Percentiles rank a stretch among this genome's conserved stretches.
phyloP scores from a whole-genome alignment of 768 basidiomycete genomes.

The Cyathus striatus region DNA sequence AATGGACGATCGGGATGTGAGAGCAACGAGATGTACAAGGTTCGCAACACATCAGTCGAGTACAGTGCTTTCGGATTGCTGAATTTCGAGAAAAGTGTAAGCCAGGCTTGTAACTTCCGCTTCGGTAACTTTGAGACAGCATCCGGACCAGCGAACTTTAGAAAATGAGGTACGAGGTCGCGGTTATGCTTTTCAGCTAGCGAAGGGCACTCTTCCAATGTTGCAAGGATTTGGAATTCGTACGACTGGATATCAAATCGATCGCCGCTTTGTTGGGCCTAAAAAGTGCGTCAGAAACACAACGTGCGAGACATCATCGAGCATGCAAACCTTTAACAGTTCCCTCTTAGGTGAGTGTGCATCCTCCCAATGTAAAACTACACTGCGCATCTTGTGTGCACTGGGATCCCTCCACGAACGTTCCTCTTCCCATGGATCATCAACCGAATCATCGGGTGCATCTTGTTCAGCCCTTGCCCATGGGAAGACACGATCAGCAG shows the following conservation, averaged over 20 bases:
- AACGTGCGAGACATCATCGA: constrained; percentile 10
- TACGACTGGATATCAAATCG: constrained; percentile 75
- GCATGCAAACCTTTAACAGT: constrained; percentile 24
- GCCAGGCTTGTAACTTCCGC: constrained; percentile 66
- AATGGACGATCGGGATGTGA: constrained; percentile 80
- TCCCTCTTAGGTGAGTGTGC: constrained; percentile 19
- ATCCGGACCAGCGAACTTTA: constrained; percentile 40
- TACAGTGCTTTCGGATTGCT: constrained; percentile 87
- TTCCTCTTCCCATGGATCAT: constrained; percentile 60
- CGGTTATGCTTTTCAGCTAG: constrained; percentile 86
- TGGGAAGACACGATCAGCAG: not conserved
- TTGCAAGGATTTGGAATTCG: constrained; percentile 72
- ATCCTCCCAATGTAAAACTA: constrained; percentile 44
- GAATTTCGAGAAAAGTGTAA: constrained; percentile 86
- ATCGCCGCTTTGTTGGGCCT: constrained; percentile 31
- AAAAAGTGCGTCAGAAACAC: constrained; percentile 1
- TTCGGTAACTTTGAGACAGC: constrained; percentile 42
- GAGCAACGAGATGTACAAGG: constrained; percentile 68
- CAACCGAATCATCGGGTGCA: constrained; percentile 15
- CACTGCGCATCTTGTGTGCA: constrained; percentile 53
- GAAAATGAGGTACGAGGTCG: constrained; percentile 82
- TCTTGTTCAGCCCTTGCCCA: constrained; percentile 9
- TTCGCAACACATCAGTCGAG: constrained; percentile 56
- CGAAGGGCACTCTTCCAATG: constrained; percentile 62
- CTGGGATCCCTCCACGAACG: constrained; percentile 76